Evolutionary conservation across 108 stramenopile genomes (phyloP).

Genomic region (Schizochytrium sp.): DNA sequence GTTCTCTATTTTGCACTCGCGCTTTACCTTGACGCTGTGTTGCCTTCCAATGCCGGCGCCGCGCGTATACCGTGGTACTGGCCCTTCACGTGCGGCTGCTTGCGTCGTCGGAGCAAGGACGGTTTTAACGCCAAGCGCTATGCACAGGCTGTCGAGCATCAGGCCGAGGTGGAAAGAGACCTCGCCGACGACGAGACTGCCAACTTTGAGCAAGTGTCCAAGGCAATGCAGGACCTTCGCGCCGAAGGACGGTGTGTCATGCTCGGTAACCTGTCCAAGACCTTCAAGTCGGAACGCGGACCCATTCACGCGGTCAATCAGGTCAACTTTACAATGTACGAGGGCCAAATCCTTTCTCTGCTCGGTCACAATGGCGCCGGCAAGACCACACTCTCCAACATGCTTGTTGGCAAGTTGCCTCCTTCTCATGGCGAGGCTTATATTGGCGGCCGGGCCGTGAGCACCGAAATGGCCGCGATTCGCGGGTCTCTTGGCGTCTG

Average conservation of each 20-base stretch:
- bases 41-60: conserved; percentile 5
- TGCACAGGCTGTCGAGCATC: neutral
- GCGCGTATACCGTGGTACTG: neutral
- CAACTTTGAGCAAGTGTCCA: neutral
- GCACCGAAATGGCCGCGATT: neutral
- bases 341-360: conserved; percentile 42
- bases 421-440: conserved; percentile 18
- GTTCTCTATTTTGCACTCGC: conserved; percentile 23
- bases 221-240: neutral
- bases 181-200: neutral
- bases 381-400: conserved; percentile 31
- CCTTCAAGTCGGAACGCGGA: neutral
- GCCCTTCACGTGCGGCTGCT: neutral
- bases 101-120: neutral
- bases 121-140: neutral
- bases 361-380: conserved; percentile 56
- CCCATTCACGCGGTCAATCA: neutral
- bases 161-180: neutral
- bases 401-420: conserved; percentile 17
- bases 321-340: conserved; percentile 18
- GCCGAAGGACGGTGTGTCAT: neutral
- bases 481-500: conserved; percentile 66
- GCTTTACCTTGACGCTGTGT: conserved; percentile 25
- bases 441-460: conserved; percentile 25
- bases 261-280: neutral